Evolutionary conservation across 2,329 filamentous ascomycete species (phyloP).

Genomic region (Coniochaeta hoffmannii): DNA sequence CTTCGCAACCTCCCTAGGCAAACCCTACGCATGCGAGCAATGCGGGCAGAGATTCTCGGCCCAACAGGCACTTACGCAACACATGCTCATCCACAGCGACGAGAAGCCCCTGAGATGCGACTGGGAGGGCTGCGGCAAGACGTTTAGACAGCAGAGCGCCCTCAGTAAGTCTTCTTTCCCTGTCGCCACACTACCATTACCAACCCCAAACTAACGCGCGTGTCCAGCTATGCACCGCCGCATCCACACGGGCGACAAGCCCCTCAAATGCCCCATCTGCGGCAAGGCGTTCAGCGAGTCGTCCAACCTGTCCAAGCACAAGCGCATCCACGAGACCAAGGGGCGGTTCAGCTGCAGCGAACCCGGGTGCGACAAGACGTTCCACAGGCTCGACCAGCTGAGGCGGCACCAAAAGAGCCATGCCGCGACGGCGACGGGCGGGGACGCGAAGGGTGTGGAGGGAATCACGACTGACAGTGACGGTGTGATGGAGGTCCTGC

Average conservation of each 20-base stretch:
- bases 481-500: not conserved
- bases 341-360: slow-evolving; percentile 41
- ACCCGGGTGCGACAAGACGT: slow-evolving; percentile 46
- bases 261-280: slow-evolving; percentile 50
- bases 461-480: not conserved
- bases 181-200: not conserved
- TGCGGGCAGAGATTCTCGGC: slow-evolving; percentile 56
- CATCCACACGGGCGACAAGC: slow-evolving; percentile 59
- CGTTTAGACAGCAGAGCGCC: slow-evolving; percentile 61
- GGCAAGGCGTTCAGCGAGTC: slow-evolving; percentile 55
- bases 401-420: slow-evolving; percentile 43
- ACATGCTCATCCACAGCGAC: slow-evolving; percentile 59
- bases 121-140: slow-evolving; percentile 40
- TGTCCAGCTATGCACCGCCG: slow-evolving; percentile 56
- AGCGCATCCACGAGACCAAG: slow-evolving; percentile 50
- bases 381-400: slow-evolving; percentile 54
- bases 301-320: slow-evolving; percentile 60
- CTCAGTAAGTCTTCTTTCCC: slow-evolving; percentile 40
- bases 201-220: not conserved
- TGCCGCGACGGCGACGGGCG: too few relatives aligned
- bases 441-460: not conserved
- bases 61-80: slow-evolving; percentile 60
- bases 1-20: slow-evolving; percentile 39
- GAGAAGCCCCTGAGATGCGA: slow-evolving; percentile 56
- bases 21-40: slow-evolving; percentile 47